Base-by-base conservation (phyloP, 2,329 filamentous ascomycete genomes). In the Zymoseptoria passerinii region DNA sequence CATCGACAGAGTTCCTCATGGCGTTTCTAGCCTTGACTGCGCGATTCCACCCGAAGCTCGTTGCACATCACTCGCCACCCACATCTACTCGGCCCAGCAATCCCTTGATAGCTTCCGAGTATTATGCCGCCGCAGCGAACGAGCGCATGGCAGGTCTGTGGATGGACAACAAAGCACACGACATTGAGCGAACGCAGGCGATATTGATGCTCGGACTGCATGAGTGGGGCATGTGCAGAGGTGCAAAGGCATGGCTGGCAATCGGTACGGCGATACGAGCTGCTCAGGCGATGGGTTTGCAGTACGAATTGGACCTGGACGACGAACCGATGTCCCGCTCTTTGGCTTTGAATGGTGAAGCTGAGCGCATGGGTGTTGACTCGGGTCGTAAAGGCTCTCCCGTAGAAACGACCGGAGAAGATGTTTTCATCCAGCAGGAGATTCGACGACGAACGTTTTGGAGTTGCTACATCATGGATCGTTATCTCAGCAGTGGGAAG, bases 401-500 rank as follows among this genome's bases (percentile, higher is more conserved):
- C 63, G 3, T 72, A 67, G 56, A 50, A 9, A 58, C 62, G 50
- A 59, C 54, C 1, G 63, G 61, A 3, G 67, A 68, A 2, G 71
- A 79, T 57, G 71, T 75, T 16, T 79, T 82, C 52, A 81, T 86
- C 20, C 75, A 81, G 40, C 83, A 82, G 58, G 87, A 90, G 70
- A 80, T 86, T 10, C 77, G 80, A 60, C 78, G 87, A 27, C 81
- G 88, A 6, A 89, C 87, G 0, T 87, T 89, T 76, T 90, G 87
- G 76, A 88, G 86, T 65, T 89, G 86, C 66, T 84, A 88, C 59
- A 84, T 89, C 54, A 77, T 90, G 64, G 87, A 90, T 68, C 81
- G 86, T 2, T 82, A 89, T 71, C 74, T 89, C 23, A 82, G 84
- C 40, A 85, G 82, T 64, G 86, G 86, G 19, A 82, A 82, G 61